These are phyloP conservation scores for Durio zibethinus DNA, from an alignment of 345 rosid genomes.

Conservation along the genomic window DNA sequence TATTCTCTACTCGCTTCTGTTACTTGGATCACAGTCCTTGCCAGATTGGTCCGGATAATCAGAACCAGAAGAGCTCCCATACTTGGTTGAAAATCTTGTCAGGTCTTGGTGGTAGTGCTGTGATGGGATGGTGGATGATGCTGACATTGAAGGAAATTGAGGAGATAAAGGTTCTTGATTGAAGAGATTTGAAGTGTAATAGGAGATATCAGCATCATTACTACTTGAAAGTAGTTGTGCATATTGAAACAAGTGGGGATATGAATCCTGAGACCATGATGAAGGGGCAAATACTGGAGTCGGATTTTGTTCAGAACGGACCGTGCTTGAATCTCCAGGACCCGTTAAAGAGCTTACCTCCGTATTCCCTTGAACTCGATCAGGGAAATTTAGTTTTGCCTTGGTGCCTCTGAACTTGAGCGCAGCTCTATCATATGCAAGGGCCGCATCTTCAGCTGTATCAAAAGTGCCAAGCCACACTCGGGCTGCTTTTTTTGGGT, in stretches of 20 bases:
- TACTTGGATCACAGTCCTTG: conserved; percentile 27
- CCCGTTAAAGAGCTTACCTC: conserved; percentile 26
- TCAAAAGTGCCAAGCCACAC: conserved; percentile 92
- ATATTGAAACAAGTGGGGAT: conserved; percentile 67
- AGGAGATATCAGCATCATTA: conserved; percentile 55
- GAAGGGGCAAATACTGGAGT: conserved; percentile 18
- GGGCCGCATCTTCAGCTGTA: conserved; percentile 87
- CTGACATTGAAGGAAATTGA: neutral
- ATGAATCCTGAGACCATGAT: conserved; percentile 30
- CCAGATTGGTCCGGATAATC: conserved; percentile 27
- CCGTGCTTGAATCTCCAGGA: neutral
- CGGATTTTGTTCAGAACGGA: conserved; percentile 15
- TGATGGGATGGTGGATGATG: neutral
- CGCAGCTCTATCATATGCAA: conserved; percentile 87
- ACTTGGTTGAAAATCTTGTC: conserved; percentile 27
- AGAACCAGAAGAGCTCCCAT: conserved; percentile 25
- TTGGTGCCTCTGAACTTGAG: conserved; percentile 90
- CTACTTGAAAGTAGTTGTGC: conserved; percentile 72
- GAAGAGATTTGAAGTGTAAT: conserved; percentile 55
- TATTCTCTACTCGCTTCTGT: neutral
- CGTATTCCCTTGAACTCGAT: conserved; percentile 56
- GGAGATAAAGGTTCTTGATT: conserved; percentile 35
- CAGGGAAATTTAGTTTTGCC: conserved; percentile 91
- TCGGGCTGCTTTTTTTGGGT: conserved; percentile 72
- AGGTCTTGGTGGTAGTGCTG: neutral